Base-by-base conservation (phyloP, 208 protist species). In the Leishmania tropica region DNA sequence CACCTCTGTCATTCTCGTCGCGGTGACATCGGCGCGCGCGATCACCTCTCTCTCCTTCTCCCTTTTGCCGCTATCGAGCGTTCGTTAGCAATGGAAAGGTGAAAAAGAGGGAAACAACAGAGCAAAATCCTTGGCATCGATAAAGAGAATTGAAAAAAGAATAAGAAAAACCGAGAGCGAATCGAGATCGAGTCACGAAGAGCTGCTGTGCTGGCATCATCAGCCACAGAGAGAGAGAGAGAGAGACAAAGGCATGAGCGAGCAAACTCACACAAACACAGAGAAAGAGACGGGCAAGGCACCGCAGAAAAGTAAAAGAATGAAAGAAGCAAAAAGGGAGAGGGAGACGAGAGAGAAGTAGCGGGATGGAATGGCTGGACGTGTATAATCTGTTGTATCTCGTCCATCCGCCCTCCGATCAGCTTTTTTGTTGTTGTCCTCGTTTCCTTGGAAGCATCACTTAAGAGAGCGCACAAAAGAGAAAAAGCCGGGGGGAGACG, bases 111-210 rank as follows among this genome's bases (percentile, higher is more conserved):
- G 11, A 53, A 19, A 54, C 13, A 76, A 37, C 19, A 74, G 0
- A 47, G 4, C 15, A 15, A 62, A 2, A 58, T 28, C 48, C 42
- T 1, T n/a, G 5, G 10, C n/a, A 60, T 31, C 4, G 13, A 78
- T 40, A 47, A 35, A 58, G 40, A n/a, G 24, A 54, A 48, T 54
- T n/a, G 13, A 42, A 56, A 84, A 78, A 84, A 75, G 37, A 70
- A 76, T 68, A 70, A 58, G 19, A 75, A 60, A 60, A 8, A 67
- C 65, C 19, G 72, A 60, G 62, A 40, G 62, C 62, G 31, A 35
- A 67, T 37, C 62, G 31, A 35, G 31, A 67, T 17, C 31, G 62
- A 31, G 62, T 67, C 62, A 31, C 15, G 62, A 19, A 77, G 70
- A 70, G 42, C 28, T 19, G 24, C 45, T 37, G 67, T 65, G 45